Percentiles rank a stretch among this genome's conserved stretches.
These are phyloP conservation scores for Eutypella sp. DNA, from an alignment of 2,329 filamentous ascomycete genomes.

Conservation along the genomic window DNA sequence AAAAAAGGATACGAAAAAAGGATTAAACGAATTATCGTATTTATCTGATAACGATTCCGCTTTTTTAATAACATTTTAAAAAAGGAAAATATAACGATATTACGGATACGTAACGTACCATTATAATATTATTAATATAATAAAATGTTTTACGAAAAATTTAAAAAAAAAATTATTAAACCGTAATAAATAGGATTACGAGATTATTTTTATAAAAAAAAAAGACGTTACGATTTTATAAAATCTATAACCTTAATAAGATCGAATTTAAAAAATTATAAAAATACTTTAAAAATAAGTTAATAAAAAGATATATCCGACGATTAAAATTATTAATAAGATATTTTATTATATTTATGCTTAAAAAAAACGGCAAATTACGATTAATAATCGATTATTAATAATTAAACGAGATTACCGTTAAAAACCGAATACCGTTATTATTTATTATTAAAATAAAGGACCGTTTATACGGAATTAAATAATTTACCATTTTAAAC, in stretches of 20 bases:
- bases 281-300: background rate
- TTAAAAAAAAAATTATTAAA: background rate
- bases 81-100: background rate
- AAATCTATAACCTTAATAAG: background rate
- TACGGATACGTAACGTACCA: background rate
- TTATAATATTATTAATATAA: background rate
- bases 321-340: no score
- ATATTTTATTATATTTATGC: background rate
- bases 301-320: background rate
- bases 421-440: no score
- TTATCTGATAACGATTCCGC: no score
- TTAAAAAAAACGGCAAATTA: background rate
- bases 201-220: background rate
- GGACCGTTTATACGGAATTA: no score
- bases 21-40: no score
- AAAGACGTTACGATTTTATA: background rate
- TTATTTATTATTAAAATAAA: no score
- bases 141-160: background rate
- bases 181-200: background rate
- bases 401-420: background rate
- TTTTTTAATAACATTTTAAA: background rate
- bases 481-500: no score
- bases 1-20: no score
- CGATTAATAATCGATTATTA: background rate
- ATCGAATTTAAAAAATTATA: background rate